Evolutionary conservation across 2,329 filamentous ascomycete genomes (phyloP), one percentile per base, ranked within the genome.

Genomic region (Aspergillus clavatus): DNA sequence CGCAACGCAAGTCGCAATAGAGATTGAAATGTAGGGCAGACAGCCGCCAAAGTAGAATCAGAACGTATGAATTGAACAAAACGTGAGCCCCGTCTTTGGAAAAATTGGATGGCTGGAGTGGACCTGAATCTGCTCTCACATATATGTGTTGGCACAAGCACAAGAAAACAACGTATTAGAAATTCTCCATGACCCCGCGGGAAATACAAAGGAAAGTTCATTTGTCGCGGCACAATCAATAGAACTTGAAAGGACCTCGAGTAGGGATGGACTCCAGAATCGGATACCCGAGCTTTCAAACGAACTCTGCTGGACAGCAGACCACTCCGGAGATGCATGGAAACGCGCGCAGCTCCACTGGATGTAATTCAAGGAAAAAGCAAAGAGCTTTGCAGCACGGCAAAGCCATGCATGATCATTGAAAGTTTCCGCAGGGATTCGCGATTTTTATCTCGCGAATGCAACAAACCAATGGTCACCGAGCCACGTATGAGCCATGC

Each of bases 241-340:
- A 11, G 18, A 35, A 16, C 29, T 31, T 12, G 29, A 3, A 33
- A 33, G 11, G 11, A 35, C 19, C 16, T 35, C 11, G 10, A 19
- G 29, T 35, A 35, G 31, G 31, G 31, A 35, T 35, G 6, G 12
- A 10, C 16, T 21, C 16, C 16, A 2, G 1, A 21, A 18, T 6
- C 16, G 18, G 18, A 35, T 11, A 35, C 31, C 16, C 7, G 18
- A 35, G 16, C 18, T 19, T 40, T 35, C 26, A 35, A 42, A 49
- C 26, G 28, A 36, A 38, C 39, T 22, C 47, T 31, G 29, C 24
- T 38, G 37, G 31, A 43, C 43, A 50, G 37, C 50, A 43, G 47
- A 54, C 52, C 51, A n/a, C n/a, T n/a, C n/a, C n/a, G n/a, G n/a
- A 41, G 31, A 37, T 39, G 50, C 50, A 55, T 47, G 42, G 40